These are phyloP conservation scores for Albatrellus ellisii DNA, from an alignment of 768 basidiomycete genomes.

Conservation along the genomic window DNA sequence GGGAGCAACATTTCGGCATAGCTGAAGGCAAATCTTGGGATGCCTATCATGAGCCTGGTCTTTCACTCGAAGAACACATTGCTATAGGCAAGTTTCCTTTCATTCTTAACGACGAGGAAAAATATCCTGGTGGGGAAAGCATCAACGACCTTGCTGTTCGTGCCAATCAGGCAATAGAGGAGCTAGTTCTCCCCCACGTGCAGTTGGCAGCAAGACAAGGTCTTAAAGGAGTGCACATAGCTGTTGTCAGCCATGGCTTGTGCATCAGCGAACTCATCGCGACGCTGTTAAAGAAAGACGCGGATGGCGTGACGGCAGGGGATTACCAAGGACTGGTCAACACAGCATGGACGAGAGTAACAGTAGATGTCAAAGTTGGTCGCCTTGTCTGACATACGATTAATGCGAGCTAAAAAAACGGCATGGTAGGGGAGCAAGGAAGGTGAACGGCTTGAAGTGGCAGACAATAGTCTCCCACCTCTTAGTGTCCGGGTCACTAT, in stretches of 20 bases:
- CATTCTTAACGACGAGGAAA: slow-evolving; percentile 29
- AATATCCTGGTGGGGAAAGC: slow-evolving; percentile 65
- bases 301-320: slow-evolving; percentile 20
- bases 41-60: slow-evolving; percentile 12
- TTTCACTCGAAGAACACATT: slow-evolving; percentile 31
- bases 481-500: slow-evolving; percentile 34
- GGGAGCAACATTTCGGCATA: slow-evolving; percentile 58
- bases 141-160: slow-evolving; percentile 45
- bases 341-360: slow-evolving; percentile 55
- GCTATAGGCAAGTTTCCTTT: slow-evolving; percentile 40
- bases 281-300: slow-evolving; percentile 33
- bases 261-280: slow-evolving; percentile 43
- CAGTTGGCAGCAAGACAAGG: slow-evolving; percentile 26
- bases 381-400: background rate
- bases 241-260: slow-evolving; percentile 64
- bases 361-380: slow-evolving; percentile 32
- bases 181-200: slow-evolving; percentile 46
- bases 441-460: slow-evolving; percentile 14
- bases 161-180: slow-evolving; percentile 36
- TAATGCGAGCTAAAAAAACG: background rate
- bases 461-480: slow-evolving; percentile 19
- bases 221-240: slow-evolving; percentile 35
- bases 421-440: slow-evolving; percentile 19
- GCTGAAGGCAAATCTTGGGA: slow-evolving; percentile 53
- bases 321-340: slow-evolving; percentile 44